Evolutionary conservation across 345 rosid genomes (phyloP).

Genomic region (Brassica carinata): DNA sequence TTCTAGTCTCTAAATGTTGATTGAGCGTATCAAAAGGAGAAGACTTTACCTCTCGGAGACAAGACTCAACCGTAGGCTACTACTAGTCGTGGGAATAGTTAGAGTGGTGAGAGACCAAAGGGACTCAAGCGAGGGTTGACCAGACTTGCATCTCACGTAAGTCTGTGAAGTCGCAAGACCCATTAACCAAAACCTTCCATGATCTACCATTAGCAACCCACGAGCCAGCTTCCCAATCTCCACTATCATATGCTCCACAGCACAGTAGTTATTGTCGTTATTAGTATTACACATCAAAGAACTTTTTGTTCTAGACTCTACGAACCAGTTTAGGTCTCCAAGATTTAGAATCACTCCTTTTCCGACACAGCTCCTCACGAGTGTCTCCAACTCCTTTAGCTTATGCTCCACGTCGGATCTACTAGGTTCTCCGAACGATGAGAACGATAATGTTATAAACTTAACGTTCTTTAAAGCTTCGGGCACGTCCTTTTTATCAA

Average conservation of each 20-base stretch:
- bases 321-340: constrained; percentile 78
- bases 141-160: constrained; percentile 75
- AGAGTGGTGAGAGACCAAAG: constrained; percentile 73
- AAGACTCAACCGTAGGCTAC: constrained; percentile 71
- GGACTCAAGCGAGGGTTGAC: constrained; percentile 63
- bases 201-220: constrained; percentile 48
- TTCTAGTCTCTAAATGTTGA: not conserved
- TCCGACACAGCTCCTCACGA: constrained; percentile 48
- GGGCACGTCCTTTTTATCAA: constrained; percentile 60
- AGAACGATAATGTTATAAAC: constrained; percentile 52
- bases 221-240: constrained; percentile 68
- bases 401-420: constrained; percentile 61
- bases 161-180: constrained; percentile 84
- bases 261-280: constrained; percentile 37
- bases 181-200: constrained; percentile 70
- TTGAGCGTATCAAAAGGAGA: constrained; percentile 10
- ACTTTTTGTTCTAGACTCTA: constrained; percentile 50
- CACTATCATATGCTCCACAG: constrained; percentile 69
- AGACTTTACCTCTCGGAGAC: constrained; percentile 66
- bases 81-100: constrained; percentile 64
- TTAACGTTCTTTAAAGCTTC: constrained; percentile 58
- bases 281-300: constrained; percentile 35
- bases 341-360: constrained; percentile 63
- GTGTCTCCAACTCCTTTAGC: constrained; percentile 56
- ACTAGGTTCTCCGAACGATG: constrained; percentile 54